These are phyloP conservation scores for Ananas comosus DNA, from an alignment of 176 grass and related monocot species.

Conservation along the genomic window DNA sequence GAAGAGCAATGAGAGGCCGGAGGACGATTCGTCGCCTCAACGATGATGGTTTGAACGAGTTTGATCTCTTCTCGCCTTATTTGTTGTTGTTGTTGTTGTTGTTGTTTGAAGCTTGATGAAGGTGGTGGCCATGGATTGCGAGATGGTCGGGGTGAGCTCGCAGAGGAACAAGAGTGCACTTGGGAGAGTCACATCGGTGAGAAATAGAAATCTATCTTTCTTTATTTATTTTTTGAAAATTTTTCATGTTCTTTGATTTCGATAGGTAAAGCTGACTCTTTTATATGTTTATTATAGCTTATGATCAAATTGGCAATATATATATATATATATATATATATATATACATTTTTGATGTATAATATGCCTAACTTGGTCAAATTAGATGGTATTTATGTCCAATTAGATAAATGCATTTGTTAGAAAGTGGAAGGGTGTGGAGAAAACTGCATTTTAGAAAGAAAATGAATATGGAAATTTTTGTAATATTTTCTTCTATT, in stretches of 20 bases:
- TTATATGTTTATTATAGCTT: neutral
- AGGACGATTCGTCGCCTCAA: neutral
- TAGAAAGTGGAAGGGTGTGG: too few species aligned
- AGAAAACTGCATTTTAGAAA: too few species aligned
- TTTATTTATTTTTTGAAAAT: neutral
- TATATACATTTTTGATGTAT: too few species aligned
- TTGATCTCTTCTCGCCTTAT: neutral
- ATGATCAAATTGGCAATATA: neutral
- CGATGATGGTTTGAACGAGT: constrained; percentile 4
- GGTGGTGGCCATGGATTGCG: constrained; percentile 63
- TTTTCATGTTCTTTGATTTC: neutral
- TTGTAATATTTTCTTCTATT: too few species aligned
- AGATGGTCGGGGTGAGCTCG: constrained; percentile 82
- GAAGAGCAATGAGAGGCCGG: constrained; percentile 7
- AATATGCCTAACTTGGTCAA: too few species aligned
- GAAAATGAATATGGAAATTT: too few species aligned
- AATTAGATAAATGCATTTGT: too few species aligned
- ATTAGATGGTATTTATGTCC: neutral
- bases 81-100: neutral
- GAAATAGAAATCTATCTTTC: neutral
- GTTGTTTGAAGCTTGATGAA: constrained; percentile 52
- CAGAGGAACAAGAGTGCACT: constrained; percentile 64
- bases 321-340: too few species aligned
- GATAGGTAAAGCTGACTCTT: neutral
- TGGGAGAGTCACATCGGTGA: constrained; percentile 68